Evolutionary conservation across 257 asterid species (phyloP), one percentile per base, ranked within the genome.

Genomic region (Ilex asprella): DNA sequence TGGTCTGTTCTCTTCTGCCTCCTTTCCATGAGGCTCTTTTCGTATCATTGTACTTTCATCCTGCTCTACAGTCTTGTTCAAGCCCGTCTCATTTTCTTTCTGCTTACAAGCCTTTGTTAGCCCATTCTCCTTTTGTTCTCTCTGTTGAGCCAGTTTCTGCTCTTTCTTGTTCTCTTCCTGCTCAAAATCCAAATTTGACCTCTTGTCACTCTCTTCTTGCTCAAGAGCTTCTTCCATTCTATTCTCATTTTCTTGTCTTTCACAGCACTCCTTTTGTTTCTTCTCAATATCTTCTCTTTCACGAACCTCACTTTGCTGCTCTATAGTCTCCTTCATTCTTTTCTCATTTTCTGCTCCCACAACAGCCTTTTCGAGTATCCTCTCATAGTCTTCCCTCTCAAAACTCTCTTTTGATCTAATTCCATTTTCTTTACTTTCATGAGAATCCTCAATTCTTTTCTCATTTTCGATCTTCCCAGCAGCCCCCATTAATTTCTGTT

Each of bases 351-450:
- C 77, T 39, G 65, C 70, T 59, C 56, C 59, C 56, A 78, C 78
- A 66, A 63, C 65, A 66, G 57, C 67, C 58, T 65, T 72, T 39
- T 69, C 56, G 55, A 43, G 73, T 41, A 70, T 72, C 59, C 72
- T 67, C 61, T 73, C 82, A 67, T 58, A 67, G 53, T 75, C 79
- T 57, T 75, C 78, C 58, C 57, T 51, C 67, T 44, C 60, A 60
- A 71, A 66, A 65, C 62, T 63, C 55, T 47, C 70, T 32, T 59
- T 59, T 30, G 43, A 61, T 68, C 63, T 78, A 64, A 50, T 69
- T 69, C 71, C 67, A 71, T 56, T 60, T 64, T 65, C 69, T 59
- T 76, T 56, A 39, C 35, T 63, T 35, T 65, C 62, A 71, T 62
- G 74, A 68, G 75, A 61, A 75, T 71, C 72, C 60, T 30, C 30